Percentiles rank a stretch among this genome's conserved stretches.
phyloP scores from a whole-genome alignment of 495 filamentous ascomycete species.

The Echria macrotheca region DNA sequence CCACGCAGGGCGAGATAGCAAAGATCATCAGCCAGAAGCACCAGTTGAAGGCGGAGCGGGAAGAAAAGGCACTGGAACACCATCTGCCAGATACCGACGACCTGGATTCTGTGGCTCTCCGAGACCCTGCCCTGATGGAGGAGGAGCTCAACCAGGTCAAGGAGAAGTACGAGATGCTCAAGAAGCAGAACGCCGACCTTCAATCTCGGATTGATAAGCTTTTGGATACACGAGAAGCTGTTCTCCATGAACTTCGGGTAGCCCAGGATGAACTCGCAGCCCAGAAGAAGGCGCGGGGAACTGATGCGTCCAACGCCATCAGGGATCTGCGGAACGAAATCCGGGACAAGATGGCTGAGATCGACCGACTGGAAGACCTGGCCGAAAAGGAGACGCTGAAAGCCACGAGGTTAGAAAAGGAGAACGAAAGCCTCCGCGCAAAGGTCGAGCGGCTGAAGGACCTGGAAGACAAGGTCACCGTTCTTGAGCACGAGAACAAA shows the following conservation, averaged over 20 bases:
- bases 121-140: slow-evolving; percentile 31
- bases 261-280: slow-evolving; percentile 27
- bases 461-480: slow-evolving; percentile 50
- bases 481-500: slow-evolving; percentile 66
- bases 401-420: slow-evolving; percentile 32
- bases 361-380: slow-evolving; percentile 33
- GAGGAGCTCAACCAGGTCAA: slow-evolving; percentile 28
- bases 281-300: slow-evolving; percentile 25
- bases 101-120: slow-evolving; percentile 12
- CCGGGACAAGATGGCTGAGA: slow-evolving; percentile 32
- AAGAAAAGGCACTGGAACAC: slow-evolving; percentile 18
- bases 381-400: slow-evolving; percentile 30
- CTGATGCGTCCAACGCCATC: slow-evolving; percentile 23
- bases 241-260: slow-evolving; percentile 21
- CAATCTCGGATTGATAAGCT: slow-evolving; percentile 31
- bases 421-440: slow-evolving; percentile 40
- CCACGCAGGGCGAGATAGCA: slow-evolving; percentile 30
- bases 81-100: slow-evolving; percentile 9
- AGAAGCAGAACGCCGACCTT: slow-evolving; percentile 30
- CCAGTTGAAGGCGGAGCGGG: slow-evolving; percentile 24
- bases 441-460: slow-evolving; percentile 39
- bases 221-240: slow-evolving; percentile 24
- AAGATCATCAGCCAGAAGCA: slow-evolving; percentile 29
- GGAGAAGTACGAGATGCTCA: slow-evolving; percentile 23
- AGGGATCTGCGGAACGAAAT: slow-evolving; percentile 38